phyloP scores from a whole-genome alignment of 2,329 filamentous ascomycete species.

The Trichoderma cornu-damae region DNA sequence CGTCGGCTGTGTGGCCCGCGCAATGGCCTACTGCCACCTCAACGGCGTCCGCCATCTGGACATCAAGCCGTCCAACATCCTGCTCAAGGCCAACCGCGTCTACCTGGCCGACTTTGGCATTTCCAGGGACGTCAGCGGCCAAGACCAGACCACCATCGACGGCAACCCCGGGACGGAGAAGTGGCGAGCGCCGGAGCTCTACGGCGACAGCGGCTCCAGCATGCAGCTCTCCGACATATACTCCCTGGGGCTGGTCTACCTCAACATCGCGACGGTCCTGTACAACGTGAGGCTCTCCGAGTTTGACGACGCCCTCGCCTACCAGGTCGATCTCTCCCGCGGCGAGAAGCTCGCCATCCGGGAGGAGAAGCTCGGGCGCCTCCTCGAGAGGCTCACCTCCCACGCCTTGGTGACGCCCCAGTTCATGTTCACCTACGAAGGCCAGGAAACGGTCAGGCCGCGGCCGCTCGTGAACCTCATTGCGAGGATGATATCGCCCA shows the following conservation, averaged over 20 bases:
- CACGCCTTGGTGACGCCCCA: slow-evolving; percentile 33
- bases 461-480: slow-evolving; percentile 38
- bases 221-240: slow-evolving; percentile 47
- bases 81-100: slow-evolving; percentile 41
- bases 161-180: slow-evolving; percentile 39
- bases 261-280: slow-evolving; percentile 42
- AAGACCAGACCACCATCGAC: slow-evolving; percentile 42
- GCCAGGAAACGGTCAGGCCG: slow-evolving; percentile 37
- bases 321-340: slow-evolving; percentile 26
- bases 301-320: slow-evolving; percentile 37
- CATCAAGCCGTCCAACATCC: slow-evolving; percentile 45
- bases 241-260: slow-evolving; percentile 43
- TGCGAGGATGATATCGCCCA: slow-evolving; percentile 32
- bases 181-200: slow-evolving; percentile 44
- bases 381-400: slow-evolving; percentile 32
- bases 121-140: slow-evolving; percentile 42
- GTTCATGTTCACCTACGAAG: slow-evolving; percentile 36
- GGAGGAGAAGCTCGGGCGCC: slow-evolving; percentile 33
- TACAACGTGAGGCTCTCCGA: slow-evolving; percentile 37
- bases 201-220: slow-evolving; percentile 34
- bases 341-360: slow-evolving; percentile 32
- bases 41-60: slow-evolving; percentile 43
- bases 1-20: slow-evolving; percentile 43
- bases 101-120: slow-evolving; percentile 48
- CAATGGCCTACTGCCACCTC: slow-evolving; percentile 39